Percentiles rank a stretch among this genome's conserved stretches.
Evolutionary conservation across 2,329 filamentous ascomycete genomes (phyloP).

Genomic region (Alternaria sp.): DNA sequence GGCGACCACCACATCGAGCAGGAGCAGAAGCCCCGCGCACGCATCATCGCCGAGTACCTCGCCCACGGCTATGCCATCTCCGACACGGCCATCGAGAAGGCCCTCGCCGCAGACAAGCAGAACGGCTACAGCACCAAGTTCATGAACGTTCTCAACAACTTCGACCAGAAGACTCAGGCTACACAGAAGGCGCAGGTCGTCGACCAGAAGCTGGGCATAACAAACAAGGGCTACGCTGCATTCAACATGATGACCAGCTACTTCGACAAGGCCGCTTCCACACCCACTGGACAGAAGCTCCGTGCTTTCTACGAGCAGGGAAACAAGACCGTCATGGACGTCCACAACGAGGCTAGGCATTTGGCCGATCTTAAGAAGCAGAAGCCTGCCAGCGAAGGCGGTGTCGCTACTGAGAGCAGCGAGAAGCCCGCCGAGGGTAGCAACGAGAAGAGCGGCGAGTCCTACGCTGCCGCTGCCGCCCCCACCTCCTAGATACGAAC

Average conservation of each 20-base stretch:
- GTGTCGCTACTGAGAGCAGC: conserved; percentile 52
- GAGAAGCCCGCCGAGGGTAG: conserved; percentile 44
- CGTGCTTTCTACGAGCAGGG: conserved; percentile 85
- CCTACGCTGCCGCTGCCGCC: conserved; percentile 17
- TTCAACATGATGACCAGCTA: conserved; percentile 79
- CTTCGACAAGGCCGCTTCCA: conserved; percentile 90
- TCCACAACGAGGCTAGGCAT: conserved; percentile 87
- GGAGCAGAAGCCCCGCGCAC: conserved; percentile 94
- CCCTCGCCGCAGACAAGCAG: conserved; percentile 86
- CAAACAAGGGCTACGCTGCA: conserved; percentile 70
- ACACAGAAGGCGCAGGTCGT: conserved; percentile 83
- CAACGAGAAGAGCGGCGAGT: conserved; percentile 20
- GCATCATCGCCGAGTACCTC: conserved; percentile 95
- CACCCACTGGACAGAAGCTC: conserved; percentile 86
- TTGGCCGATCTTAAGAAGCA: conserved; percentile 83
- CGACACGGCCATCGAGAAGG: conserved; percentile 77
- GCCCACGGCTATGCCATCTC: conserved; percentile 90
- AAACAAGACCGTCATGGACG: conserved; percentile 89
- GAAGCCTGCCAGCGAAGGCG: conserved; percentile 44
- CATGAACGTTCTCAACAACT: conserved; percentile 73
- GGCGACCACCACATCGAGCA: conserved; percentile 77
- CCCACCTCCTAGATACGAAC: conserved; percentile 12
- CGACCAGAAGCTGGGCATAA: conserved; percentile 84
- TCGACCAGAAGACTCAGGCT: conserved; percentile 87
- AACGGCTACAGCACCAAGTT: conserved; percentile 86